These are phyloP conservation scores for Tagetes erecta DNA, from an alignment of 129 eudicot genomes.

Conservation along the genomic window DNA sequence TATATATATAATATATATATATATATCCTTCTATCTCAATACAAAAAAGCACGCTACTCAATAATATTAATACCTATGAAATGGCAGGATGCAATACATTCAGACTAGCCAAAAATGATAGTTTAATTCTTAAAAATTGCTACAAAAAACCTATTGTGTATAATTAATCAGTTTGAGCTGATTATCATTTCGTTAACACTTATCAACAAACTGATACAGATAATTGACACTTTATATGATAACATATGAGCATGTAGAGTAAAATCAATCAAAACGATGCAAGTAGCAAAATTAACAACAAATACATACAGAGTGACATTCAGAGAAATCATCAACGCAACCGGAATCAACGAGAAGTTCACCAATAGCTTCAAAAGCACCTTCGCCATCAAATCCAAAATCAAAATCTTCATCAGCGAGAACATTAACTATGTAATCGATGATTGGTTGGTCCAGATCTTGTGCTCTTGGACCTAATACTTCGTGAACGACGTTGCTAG, in stretches of 20 bases:
- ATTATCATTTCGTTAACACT: neutral
- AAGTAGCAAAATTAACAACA: neutral
- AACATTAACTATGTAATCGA: constrained; percentile 86
- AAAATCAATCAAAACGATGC: neutral
- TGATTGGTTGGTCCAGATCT: constrained; percentile 84
- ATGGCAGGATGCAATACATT: too few species aligned
- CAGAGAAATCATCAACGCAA: constrained; percentile 67
- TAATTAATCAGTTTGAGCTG: neutral
- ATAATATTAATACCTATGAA: too few species aligned
- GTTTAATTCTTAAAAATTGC: too few species aligned
- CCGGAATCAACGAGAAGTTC: constrained; percentile 92
- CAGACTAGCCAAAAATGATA: too few species aligned
- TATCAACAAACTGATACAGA: neutral
- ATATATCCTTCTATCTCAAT: too few species aligned
- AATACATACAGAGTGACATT: constrained; percentile 67
- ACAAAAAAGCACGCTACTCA: too few species aligned
- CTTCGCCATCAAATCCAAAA: constrained; percentile 87
- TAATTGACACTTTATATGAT: neutral
- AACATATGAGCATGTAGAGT: neutral
- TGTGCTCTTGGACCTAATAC: constrained; percentile 62
- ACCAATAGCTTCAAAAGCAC: constrained; percentile 86
- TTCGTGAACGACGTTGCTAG: constrained; percentile 80
- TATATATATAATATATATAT: too few species aligned
- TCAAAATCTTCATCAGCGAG: constrained; percentile 98
- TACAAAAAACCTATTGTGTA: too few species aligned